Percentiles rank a stretch among this genome's conserved stretches.
These are phyloP conservation scores for Entomortierella lignicola DNA, from an alignment of 192 early-diverging fungal genomes.

Conservation along the genomic window DNA sequence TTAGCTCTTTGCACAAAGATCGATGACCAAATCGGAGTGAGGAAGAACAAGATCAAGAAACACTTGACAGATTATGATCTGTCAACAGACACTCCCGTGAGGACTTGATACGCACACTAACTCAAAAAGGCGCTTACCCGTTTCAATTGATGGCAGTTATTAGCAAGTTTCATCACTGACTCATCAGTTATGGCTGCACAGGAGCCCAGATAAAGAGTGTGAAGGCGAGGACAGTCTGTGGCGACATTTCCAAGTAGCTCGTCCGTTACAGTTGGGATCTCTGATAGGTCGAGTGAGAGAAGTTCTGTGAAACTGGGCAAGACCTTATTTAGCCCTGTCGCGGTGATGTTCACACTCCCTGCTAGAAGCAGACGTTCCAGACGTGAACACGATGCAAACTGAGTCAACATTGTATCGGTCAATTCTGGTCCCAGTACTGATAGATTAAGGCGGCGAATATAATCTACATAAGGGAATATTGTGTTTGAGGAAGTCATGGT, in stretches of 20 bases:
- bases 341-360: slow-evolving; percentile 58
- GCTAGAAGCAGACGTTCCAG: slow-evolving; percentile 64
- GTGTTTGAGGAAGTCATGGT: slow-evolving; percentile 19
- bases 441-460: slow-evolving; percentile 68
- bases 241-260: slow-evolving; percentile 56
- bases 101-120: no score
- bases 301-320: slow-evolving; percentile 48
- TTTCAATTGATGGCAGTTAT: slow-evolving; percentile 57
- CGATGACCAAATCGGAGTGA: no score
- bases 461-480: slow-evolving; percentile 59
- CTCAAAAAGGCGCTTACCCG: slow-evolving; percentile 52
- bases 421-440: slow-evolving; percentile 55
- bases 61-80: no score
- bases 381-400: slow-evolving; percentile 57
- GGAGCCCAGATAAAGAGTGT: slow-evolving; percentile 66
- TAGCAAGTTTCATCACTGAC: slow-evolving; percentile 58
- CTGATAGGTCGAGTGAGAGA: slow-evolving; percentile 63
- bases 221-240: slow-evolving; percentile 57
- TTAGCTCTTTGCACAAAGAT: no score
- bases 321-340: slow-evolving; percentile 49
- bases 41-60: neutral
- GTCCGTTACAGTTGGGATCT: slow-evolving; percentile 61
- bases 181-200: slow-evolving; percentile 62
- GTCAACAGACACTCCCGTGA: no score
- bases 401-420: slow-evolving; percentile 50